These are phyloP conservation scores for Cryoendolithus antarcticus DNA, from an alignment of 2,329 filamentous ascomycete species.

Conservation along the genomic window DNA sequence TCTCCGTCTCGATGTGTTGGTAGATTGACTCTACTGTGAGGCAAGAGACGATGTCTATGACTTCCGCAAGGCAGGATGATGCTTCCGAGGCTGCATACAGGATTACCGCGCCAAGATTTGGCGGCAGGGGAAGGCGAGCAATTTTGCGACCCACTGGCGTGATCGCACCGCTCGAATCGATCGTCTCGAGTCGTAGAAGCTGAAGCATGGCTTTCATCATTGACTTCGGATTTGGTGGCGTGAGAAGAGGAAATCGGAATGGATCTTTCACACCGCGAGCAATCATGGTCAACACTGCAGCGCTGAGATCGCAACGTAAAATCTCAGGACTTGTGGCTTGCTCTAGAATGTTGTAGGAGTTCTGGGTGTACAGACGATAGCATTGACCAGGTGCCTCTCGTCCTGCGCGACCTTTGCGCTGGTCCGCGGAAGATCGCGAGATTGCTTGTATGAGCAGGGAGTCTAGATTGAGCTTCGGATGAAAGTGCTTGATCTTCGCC, in stretches of 20 bases:
- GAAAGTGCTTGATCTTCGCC: slow-evolving; percentile 86
- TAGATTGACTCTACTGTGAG: slow-evolving; percentile 55
- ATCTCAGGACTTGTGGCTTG: slow-evolving; percentile 79
- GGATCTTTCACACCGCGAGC: slow-evolving; percentile 76
- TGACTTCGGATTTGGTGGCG: slow-evolving; percentile 62
- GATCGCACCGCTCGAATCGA: slow-evolving; percentile 60
- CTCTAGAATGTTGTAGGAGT: slow-evolving; percentile 56
- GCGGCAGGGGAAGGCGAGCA: slow-evolving; percentile 70
- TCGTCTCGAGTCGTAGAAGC: slow-evolving; percentile 63
- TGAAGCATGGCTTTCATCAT: slow-evolving; percentile 74
- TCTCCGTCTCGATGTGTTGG: slow-evolving; percentile 45
- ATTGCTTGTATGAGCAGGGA: slow-evolving; percentile 83
- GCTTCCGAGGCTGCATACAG: slow-evolving; percentile 62
- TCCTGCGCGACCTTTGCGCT: slow-evolving; percentile 81
- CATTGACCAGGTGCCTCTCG: slow-evolving; percentile 86
- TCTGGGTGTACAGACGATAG: slow-evolving; percentile 76
- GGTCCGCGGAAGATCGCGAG: slow-evolving; percentile 84
- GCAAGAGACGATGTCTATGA: slow-evolving; percentile 68
- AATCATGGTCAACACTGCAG: slow-evolving; percentile 85
- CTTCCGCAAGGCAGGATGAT: slow-evolving; percentile 62
- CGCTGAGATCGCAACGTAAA: slow-evolving; percentile 73
- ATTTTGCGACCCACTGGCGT: slow-evolving; percentile 66
- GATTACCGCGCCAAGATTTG: slow-evolving; percentile 68
- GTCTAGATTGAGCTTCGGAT: slow-evolving; percentile 72
- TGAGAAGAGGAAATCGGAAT: slow-evolving; percentile 71